phyloP scores from a whole-genome alignment of 225 moss, liverwort and hornwort species.

The Pseudisothecium myosuroides region DNA sequence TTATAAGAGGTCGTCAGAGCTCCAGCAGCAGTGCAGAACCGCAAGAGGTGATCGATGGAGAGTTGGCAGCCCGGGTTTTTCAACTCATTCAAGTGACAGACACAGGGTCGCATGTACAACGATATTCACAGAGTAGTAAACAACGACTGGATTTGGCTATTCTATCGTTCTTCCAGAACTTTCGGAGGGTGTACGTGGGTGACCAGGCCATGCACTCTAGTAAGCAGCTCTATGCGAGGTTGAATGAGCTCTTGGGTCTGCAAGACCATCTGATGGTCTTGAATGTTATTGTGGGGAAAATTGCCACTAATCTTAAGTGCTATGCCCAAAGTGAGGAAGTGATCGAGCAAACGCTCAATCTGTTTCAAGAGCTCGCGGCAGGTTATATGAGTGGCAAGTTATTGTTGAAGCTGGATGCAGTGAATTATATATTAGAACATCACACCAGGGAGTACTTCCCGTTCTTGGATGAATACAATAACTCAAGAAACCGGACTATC shows the following conservation, averaged over 20 bases:
- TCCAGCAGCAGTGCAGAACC: slow-evolving; percentile 52
- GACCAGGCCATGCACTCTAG: slow-evolving; percentile 74
- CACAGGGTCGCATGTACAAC: slow-evolving; percentile 48
- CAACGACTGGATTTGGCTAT: slow-evolving; percentile 56
- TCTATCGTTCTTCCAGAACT: slow-evolving; percentile 52
- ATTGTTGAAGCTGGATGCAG: slow-evolving; percentile 59
- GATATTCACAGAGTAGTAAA: slow-evolving; percentile 48
- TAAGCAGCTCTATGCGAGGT: slow-evolving; percentile 48
- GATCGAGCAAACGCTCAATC: slow-evolving; percentile 52
- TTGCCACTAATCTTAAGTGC: slow-evolving; percentile 53
- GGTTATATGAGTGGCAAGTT: slow-evolving; percentile 64
- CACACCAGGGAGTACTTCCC: slow-evolving; percentile 60
- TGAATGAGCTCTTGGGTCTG: slow-evolving; percentile 52
- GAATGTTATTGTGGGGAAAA: slow-evolving; percentile 55
- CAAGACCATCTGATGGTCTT: slow-evolving; percentile 59
- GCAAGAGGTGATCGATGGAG: slow-evolving; percentile 60
- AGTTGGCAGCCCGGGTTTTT: slow-evolving; percentile 52
- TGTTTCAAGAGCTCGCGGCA: slow-evolving; percentile 57
- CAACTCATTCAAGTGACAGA: slow-evolving; percentile 61
- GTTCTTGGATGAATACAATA: slow-evolving; percentile 49
- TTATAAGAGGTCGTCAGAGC: slow-evolving; percentile 56
- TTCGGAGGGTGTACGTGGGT: slow-evolving; percentile 57
- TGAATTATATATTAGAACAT: slow-evolving; percentile 56
- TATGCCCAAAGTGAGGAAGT: slow-evolving; percentile 65
- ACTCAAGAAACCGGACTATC: slow-evolving; percentile 51